Evolutionary conservation across 2,329 filamentous ascomycete genomes (phyloP), one percentile per base, ranked within the genome.

Genomic region (Hysterium pulicare): DNA sequence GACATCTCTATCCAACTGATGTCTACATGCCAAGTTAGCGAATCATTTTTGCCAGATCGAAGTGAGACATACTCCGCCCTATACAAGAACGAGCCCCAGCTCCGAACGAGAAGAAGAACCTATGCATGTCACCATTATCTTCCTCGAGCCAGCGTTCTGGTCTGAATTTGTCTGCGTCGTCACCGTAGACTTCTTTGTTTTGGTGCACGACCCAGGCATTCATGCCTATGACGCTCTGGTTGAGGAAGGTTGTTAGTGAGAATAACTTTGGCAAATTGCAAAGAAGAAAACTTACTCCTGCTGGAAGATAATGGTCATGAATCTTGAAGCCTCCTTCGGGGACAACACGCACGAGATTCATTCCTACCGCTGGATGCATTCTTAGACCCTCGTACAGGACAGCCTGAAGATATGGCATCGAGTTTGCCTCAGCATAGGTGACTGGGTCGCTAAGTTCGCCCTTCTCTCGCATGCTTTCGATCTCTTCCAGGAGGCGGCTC

Each of bases 331-430:
- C 71, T 8, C 61, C 62, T 4, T 54, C 40, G 2, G 71, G 70
- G 0, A 63, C 61, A 1, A 68, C 57, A 7, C 71, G 56, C n/a
- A 65, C 65, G 3, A 74, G 51, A 4, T 54, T 57, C 32, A 68
- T 55, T 1, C 71, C 70, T 1, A 69, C 63, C 1, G 71, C 65
- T 4, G 71, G 71, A 47, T 73, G 68, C 13, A 65, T 54, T 4
- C 72, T 61, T 3, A 73, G 50, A 0, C 68, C 59, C 48, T 75
- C 71, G 40, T 70, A 66, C 48, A 74, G 70, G 13, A 71, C 61
- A 11, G 69, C 70, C 40, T 69, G 63, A 3, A 73, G 58, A 48
- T 71, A 73, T 0, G 68, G 61, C 26, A 40, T 33, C 11, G 41
- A 23, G 31, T 40, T 41, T 34, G 43, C 33, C 30, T 43, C 33